Base-by-base conservation (phyloP, 768 basidiomycete species). In the Tephrocybe rancida region DNA sequence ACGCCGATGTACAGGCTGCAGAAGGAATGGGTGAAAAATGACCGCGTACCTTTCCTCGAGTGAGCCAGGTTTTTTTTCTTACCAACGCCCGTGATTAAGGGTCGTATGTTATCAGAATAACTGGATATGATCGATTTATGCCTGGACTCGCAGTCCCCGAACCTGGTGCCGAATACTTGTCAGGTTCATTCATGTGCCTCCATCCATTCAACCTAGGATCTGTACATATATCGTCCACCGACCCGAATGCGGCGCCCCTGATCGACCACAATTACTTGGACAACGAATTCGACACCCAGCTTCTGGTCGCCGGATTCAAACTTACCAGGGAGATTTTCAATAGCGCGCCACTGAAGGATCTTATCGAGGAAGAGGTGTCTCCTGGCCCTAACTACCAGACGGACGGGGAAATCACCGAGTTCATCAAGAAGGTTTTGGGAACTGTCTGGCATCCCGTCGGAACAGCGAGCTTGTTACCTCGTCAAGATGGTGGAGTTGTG, bases 161-260 rank as follows among this genome's bases (percentile, higher is more conserved):
- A 26, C 35, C 43, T 2, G 65, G 65, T 1, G 64, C 58, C 29
- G 55, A 44, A 13, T 70, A 70, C 37, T 42, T 50, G 14, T 56
- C 67, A 0, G 24, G 64, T 9, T 22, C 56, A 8, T 4, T 59
- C 6, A 51, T 52, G 13, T 55, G 71, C 1, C 68, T 69, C 44
- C 73, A 72, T 55, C 70, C 75, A 4, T 67, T 73, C 56, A 68
- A 71, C 30, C 66, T 73, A 18, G 80, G 80, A 10, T 66, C 64
- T 9, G 67, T 81, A 35, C 67, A 68, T 37, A 63, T 67, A 13
- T 25, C 24, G 1, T 64, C 65, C 14, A 21, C 50, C 4, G 58
- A 68, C 46, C 64, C 64, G 1, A 45, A 50, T 3, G 50, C 48
- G 5, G 22, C 38, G 2, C 63, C 66, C 5, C 50, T 18, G 0